A percentile compares a stretch with the other conserved stretches of the same genome.
These are phyloP conservation scores for Corchorus capsularis DNA, from an alignment of 345 rosid genomes.

Conservation along the genomic window DNA sequence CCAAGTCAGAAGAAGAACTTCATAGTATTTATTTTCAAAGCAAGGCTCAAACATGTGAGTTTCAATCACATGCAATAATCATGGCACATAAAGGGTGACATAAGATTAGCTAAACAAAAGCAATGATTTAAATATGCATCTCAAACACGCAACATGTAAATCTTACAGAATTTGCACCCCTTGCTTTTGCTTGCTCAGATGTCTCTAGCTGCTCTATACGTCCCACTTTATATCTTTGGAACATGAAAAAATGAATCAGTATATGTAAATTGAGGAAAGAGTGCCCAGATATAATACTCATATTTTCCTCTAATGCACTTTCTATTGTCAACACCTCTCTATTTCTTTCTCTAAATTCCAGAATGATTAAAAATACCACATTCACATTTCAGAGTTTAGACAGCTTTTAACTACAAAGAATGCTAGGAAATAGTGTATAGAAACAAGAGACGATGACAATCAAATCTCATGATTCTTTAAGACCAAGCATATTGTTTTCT, in stretches of 20 bases:
- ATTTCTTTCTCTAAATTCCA: conserved; percentile 12
- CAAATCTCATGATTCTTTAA: neutral
- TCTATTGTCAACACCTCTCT: neutral
- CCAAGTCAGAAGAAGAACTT: neutral
- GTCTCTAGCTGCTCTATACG: conserved; percentile 94
- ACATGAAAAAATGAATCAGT: conserved; percentile 16
- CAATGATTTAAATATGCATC: conserved; percentile 19
- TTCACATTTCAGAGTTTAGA: neutral
- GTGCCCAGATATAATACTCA: conserved; percentile 14
- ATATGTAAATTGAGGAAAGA: conserved; percentile 3
- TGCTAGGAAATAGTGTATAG: neutral
- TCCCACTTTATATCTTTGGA: conserved; percentile 85
- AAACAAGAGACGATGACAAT: neutral
- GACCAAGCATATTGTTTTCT: conserved; percentile 23
- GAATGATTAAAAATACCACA: conserved; percentile 1
- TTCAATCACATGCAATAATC: neutral
- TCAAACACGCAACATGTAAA: conserved; percentile 18
- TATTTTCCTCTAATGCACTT: neutral
- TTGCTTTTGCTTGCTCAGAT: conserved; percentile 81
- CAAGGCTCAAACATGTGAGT: neutral
- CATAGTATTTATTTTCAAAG: neutral
- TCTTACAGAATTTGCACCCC: conserved; percentile 79
- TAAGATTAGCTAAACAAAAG: neutral
- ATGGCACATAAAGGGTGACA: neutral
- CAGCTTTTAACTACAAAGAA: neutral